phyloP scores from a whole-genome alignment of 371 early-diverging fungal species.

The Saksenaea vasiformis region DNA sequence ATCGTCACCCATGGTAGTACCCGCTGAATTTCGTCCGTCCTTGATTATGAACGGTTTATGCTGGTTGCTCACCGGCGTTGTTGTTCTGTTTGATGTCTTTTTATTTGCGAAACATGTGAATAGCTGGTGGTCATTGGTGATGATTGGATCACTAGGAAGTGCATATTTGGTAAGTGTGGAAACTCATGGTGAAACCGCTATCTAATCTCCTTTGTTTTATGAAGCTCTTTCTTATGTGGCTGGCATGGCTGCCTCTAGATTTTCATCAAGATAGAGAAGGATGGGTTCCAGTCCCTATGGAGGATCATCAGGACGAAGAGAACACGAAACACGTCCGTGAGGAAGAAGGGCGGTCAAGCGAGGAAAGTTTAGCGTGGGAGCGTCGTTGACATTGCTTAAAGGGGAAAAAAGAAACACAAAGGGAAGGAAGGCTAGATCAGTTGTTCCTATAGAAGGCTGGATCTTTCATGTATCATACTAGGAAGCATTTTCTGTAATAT shows the following conservation, averaged over 20 bases:
- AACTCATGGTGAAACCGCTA: not conserved
- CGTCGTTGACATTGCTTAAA: not conserved
- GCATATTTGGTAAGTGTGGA: not conserved
- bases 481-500: slow-evolving; percentile 2
- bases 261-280: not conserved
- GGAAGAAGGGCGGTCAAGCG: not conserved
- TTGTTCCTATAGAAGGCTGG: not conserved
- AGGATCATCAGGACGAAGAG: not conserved
- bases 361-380: not conserved
- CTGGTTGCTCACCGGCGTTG: slow-evolving; percentile 37
- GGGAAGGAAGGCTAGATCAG: not conserved
- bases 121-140: slow-evolving; percentile 8
- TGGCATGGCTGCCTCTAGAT: slow-evolving; percentile 21
- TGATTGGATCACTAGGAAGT: slow-evolving; percentile 13
- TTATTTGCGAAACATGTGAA: slow-evolving; percentile 44
- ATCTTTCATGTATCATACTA: slow-evolving; percentile 2
- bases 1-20: slow-evolving; percentile 40
- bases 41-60: slow-evolving; percentile 23
- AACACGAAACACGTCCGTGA: not conserved
- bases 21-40: slow-evolving; percentile 47
- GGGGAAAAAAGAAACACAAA: not conserved
- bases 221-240: slow-evolving; percentile 22
- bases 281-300: slow-evolving; percentile 1
- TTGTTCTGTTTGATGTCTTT: slow-evolving; percentile 51
- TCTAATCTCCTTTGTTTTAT: not conserved